These are phyloP conservation scores for Singerocomus inundabilis DNA, from an alignment of 1,284 basidiomycete genomes.

Conservation along the genomic window DNA sequence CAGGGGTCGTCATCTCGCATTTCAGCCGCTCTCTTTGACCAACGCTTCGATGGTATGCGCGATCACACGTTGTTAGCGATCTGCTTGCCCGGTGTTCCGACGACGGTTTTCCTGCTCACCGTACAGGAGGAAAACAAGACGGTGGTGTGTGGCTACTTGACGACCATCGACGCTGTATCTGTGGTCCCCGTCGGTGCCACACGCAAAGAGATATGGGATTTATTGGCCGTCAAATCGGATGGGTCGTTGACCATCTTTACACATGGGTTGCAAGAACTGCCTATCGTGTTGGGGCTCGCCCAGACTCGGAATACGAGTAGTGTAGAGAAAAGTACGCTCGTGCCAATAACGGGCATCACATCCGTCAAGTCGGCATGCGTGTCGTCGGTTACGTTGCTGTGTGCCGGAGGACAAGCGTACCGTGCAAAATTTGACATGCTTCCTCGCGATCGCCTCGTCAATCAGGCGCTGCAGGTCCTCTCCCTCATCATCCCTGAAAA, in stretches of 20 bases:
- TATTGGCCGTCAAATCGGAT: constrained; percentile 60
- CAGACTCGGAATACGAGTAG: constrained; percentile 19
- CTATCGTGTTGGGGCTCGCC: constrained; percentile 31
- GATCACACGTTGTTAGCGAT: constrained; percentile 57
- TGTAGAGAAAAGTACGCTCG: constrained; percentile 12
- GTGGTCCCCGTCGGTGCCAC: constrained; percentile 61
- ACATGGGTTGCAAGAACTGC: constrained; percentile 55
- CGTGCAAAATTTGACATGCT: constrained; percentile 49
- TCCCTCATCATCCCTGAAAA: constrained; percentile 58
- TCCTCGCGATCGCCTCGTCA: constrained; percentile 52
- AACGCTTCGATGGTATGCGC: constrained; percentile 55
- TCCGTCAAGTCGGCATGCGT: constrained; percentile 42
- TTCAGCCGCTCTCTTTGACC: constrained; percentile 59
- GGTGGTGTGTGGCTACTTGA: constrained; percentile 41
- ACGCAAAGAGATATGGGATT: constrained; percentile 61
- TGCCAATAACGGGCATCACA: constrained; percentile 34
- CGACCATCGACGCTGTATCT: constrained; percentile 48
- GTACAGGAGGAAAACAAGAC: constrained; percentile 36
- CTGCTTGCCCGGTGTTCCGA: constrained; percentile 48
- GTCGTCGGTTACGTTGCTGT: constrained; percentile 46
- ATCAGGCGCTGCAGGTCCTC: constrained; percentile 59
- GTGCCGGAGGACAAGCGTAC: constrained; percentile 47
- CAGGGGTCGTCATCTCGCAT: constrained; percentile 36
- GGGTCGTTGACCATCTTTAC: constrained; percentile 55
- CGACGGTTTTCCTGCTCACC: constrained; percentile 51